Evolutionary conservation across 495 filamentous ascomycete species (phyloP).

Genomic region (Aspergillus nanangensis): DNA sequence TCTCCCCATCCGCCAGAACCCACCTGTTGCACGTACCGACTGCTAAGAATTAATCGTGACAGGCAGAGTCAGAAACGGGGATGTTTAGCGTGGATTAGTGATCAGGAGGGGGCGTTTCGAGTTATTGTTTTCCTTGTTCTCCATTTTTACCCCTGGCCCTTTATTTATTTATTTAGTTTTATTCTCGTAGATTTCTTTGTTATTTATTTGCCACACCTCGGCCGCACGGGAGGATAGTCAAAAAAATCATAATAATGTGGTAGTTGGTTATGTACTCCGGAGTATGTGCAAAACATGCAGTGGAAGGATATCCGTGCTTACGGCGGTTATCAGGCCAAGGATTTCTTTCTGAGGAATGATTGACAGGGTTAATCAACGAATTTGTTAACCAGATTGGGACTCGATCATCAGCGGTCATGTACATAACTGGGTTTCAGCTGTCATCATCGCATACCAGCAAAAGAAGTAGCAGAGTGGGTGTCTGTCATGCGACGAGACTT

Average conservation of each 20-base stretch:
- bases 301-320: not conserved
- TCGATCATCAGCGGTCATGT: too few relatives aligned
- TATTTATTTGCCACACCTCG: too few relatives aligned
- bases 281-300: not conserved
- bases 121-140: too few relatives aligned
- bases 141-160: too few relatives aligned
- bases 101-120: not conserved
- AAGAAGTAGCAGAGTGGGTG: too few relatives aligned
- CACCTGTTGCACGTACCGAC: slow-evolving; percentile 14
- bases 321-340: not conserved
- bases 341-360: not conserved
- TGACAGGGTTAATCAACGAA: not conserved
- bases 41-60: too few relatives aligned
- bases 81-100: not conserved
- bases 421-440: too few relatives aligned
- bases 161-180: too few relatives aligned
- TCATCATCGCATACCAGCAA: too few relatives aligned
- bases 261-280: not conserved
- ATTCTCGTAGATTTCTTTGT: too few relatives aligned
- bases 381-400: too few relatives aligned
- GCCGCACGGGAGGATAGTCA: not conserved
- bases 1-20: slow-evolving; percentile 10
- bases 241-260: not conserved
- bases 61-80: not conserved
- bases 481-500: too few relatives aligned